Base-by-base conservation (phyloP, 306 rosid genomes). In the Comarum palustre region DNA sequence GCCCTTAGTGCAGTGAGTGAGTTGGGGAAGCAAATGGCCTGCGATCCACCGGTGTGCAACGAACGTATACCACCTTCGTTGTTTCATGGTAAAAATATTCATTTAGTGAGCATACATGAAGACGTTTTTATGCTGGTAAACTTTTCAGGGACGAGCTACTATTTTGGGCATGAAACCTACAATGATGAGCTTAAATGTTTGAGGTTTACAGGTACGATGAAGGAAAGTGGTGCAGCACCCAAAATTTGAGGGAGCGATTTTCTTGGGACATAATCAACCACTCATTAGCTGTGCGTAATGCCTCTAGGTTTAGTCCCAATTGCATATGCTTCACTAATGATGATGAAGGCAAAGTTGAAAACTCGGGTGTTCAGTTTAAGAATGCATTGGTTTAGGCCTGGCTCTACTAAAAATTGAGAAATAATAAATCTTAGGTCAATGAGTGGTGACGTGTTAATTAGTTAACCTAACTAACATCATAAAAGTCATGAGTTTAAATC, bases 221-320 rank as follows among this genome's bases (percentile, higher is more conserved):
- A 15, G 4, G 66, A 2, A 2, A 2, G 9, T 55, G 75, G 66
- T 5, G 3, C 19, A 8, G 15, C 11, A 71, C 61, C 39, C 17
- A 2, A 2, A 20, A 42, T 34, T 38, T 55, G 36, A 15, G 36
- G 0, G 16, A 5, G 27, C 39, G 0, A 25, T 71, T 39, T 57
- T 71, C n/a, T 4, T 71, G 52, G 66, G 75, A 6, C 41, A 24
- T 1, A 41, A 71, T 41, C 75, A 71, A 71, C 54, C 75, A 71
- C 19, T 38, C 66, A 10, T 17, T 27, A 16, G 41, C 54, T 0
- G 66, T 34, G 27, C 3, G 3, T 9, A 31, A 39, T 13, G 39
- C 52, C 11, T 11, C 17, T 2, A 5, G 27, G 4, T 55, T 9
- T 27, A 71, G 31, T 25, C 14, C 54, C 5, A 41, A 71, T 50